Base-by-base conservation (phyloP, 805 yeast genomes). In the Lipomyces starkeyi region DNA sequence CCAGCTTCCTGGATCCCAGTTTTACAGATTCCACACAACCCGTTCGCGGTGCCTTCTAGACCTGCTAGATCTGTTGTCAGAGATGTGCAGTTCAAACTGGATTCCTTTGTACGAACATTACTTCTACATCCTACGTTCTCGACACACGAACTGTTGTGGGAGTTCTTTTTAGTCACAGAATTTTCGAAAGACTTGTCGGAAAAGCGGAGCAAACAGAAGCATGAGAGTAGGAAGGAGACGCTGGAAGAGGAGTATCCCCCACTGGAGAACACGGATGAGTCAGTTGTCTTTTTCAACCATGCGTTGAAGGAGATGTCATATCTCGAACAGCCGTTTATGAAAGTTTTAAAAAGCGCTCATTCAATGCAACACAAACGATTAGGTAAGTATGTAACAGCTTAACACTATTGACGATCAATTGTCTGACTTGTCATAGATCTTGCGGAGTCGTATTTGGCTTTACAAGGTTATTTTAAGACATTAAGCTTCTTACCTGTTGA, bases 31-130 rank as follows among this genome's bases (percentile, higher is more conserved):
- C 74, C 76, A 52, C 63, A 74, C 34, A 73, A 76, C 63, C 76
- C 80, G 22, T 73, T 74, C 68, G 64, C 75, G 8, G 58, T 77
- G 17, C 75, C 81, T 7, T 65, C 78, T 40, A 62, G 75, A 66
- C 74, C 78, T 29, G 73, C 77, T 2, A 63, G 79, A 20, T 71
- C 75, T 58, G 68, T 74, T 22, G 67, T 73, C 68, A 69, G 76
- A 37, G 80, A 84, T 43, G 76, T 85, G 47, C 75, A 87, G 25
- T 81, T 83, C 49, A 78, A 80, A 47, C 70, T 88, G 47, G 88
- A 88, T 71, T 70, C 83, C 7, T 78, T 87, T 47, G 74, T 90
- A 14, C 77, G 81, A 22, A 75, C 81, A n/a, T 69, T 87, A 3
- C 67, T 78, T 6, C 75, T 78, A 56, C 86, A 80, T 70, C 79